Conservation (phyloP, 2,329 filamentous ascomycete species). For the Apiospora pterosperma region DNA sequence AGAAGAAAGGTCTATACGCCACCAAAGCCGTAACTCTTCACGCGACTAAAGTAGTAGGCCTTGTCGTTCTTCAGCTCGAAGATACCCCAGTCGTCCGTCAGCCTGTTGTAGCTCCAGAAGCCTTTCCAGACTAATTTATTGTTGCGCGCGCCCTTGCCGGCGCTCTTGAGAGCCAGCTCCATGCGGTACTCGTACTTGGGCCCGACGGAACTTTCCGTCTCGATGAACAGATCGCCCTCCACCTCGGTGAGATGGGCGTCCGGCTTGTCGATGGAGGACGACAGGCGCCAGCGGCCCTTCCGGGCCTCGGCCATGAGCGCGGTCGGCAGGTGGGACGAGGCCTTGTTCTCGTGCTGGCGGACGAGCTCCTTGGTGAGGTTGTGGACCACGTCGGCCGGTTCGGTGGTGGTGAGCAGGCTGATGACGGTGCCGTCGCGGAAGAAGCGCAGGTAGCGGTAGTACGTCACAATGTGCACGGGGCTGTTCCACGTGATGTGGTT, state of each 20-base stretch:
- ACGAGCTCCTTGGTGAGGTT: conserved; percentile 72
- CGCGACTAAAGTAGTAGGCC: conserved; percentile 65
- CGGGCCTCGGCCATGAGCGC: conserved; percentile 66
- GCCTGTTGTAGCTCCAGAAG: conserved; percentile 85
- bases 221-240: conserved; percentile 72
- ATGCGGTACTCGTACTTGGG: conserved; percentile 81
- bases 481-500: conserved; percentile 72
- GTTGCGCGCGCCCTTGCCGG: conserved; percentile 64
- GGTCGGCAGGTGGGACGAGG: conserved; percentile 38
- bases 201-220: conserved; percentile 74
- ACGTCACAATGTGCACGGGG: conserved; percentile 93
- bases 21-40: conserved; percentile 56
- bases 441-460: conserved; percentile 95
- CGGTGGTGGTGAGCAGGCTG: conserved; percentile 73
- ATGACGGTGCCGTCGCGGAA: conserved; percentile 85
- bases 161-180: conserved; percentile 67
- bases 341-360: conserved; percentile 36
- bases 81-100: conserved; percentile 88
- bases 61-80: conserved; percentile 66
- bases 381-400: conserved; percentile 85
- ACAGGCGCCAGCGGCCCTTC: conserved; percentile 51
- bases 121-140: conserved; percentile 87
- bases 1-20: conserved; percentile 42
- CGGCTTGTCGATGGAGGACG: conserved; percentile 24
- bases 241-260: conserved; percentile 31